Evolutionary conservation across 441 rosid species (phyloP).

Genomic region (Erodium trifolium): DNA sequence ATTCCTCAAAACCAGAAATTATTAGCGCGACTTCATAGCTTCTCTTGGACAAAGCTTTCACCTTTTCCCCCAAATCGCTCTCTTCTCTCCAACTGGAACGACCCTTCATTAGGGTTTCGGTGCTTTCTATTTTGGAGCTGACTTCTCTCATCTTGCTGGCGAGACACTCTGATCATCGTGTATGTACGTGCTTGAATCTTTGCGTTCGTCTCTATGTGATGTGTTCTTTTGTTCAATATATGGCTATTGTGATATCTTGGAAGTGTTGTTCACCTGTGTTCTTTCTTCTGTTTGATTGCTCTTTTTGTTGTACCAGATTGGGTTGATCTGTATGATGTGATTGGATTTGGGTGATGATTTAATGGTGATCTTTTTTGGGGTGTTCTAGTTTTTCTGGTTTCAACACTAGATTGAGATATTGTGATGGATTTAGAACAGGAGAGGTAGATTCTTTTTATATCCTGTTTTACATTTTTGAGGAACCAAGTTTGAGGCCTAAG

Average conservation of each 20-base stretch:
- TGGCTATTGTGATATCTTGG: not conserved
- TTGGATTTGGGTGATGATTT: not conserved
- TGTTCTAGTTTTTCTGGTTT: not conserved
- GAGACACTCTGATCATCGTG: not conserved
- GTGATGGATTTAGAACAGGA: not conserved
- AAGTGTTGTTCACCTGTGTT: not conserved
- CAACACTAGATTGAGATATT: not conserved
- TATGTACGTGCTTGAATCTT: not conserved
- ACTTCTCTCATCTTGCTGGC: not conserved
- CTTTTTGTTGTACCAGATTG: not conserved
- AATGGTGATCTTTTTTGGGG: not conserved
- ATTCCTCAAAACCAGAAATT: not conserved
- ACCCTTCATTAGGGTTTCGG: not conserved
- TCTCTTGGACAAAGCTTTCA: not conserved
- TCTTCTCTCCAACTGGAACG: not conserved
- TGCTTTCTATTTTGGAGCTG: not conserved
- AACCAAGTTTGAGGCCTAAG: not conserved
- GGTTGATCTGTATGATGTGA: not conserved
- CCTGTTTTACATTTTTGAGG: not conserved
- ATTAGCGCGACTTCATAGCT: not conserved
- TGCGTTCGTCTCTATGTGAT: not conserved
- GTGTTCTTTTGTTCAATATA: not conserved
- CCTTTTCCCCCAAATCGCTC: not conserved
- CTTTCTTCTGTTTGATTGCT: not conserved
- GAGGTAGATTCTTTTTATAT: not conserved